Conservation (phyloP, 345 rosid species). For the Populus deltoides region DNA sequence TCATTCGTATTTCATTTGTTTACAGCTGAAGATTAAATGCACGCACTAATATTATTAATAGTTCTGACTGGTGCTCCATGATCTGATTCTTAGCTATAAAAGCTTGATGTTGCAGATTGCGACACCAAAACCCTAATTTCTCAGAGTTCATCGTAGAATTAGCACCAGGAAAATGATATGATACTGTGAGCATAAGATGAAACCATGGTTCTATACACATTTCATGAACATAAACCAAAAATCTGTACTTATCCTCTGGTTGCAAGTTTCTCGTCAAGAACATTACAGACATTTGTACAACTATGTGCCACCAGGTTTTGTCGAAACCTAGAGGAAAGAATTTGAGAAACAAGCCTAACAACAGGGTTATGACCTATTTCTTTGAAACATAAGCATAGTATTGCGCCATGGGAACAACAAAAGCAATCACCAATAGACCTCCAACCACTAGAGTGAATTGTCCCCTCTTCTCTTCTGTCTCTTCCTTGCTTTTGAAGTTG, state of each 20-base stretch:
- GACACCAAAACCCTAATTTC: not conserved
- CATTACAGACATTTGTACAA: conserved; percentile 34
- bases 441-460: conserved; percentile 95
- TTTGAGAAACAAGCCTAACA: conserved; percentile 7
- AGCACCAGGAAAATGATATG: not conserved
- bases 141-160: not conserved
- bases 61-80: conserved; percentile 1
- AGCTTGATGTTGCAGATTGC: not conserved
- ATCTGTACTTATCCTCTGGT: conserved; percentile 13
- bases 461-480: conserved; percentile 94
- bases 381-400: conserved; percentile 88
- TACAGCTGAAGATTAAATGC: conserved; percentile 8
- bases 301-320: conserved; percentile 11
- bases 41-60: conserved; percentile 6
- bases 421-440: conserved; percentile 85
- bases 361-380: conserved; percentile 39
- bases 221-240: conserved; percentile 2
- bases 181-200: not conserved
- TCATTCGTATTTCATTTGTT: conserved; percentile 5
- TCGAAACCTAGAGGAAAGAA: conserved; percentile 8
- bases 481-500: conserved; percentile 81
- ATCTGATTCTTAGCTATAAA: not conserved
- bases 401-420: conserved; percentile 96
- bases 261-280: conserved; percentile 28
- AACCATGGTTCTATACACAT: not conserved